Base-by-base conservation (phyloP, 129 eudicot species). In the Scalesia atractyloides region DNA sequence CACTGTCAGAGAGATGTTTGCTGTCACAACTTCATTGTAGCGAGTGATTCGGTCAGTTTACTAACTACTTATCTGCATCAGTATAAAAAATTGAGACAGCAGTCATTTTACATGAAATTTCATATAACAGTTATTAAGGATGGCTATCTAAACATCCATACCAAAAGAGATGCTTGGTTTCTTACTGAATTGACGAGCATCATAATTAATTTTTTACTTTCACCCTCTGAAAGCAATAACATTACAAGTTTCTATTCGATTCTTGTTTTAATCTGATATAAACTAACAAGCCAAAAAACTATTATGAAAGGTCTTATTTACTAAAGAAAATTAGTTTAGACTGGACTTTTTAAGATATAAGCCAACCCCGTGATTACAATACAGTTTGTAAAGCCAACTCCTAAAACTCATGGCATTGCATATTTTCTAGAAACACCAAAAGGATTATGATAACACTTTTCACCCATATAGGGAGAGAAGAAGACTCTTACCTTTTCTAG, bases 401-500 rank as follows among this genome's bases (percentile, higher is more conserved):
- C 46, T 46, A 24, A n/a, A 44, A 24, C 66, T 17, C 66, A 70
- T 54, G 58, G 43, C 18, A 36, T 43, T 22, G 68, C 26, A 56
- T 37, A 63, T 65, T 16, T 61, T 46, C 69, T 73, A 73, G 43
- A 61, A 72, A 57, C 37, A 36, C 72, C 72, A 49, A 58, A 39
- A 15, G 18, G 57, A 69, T 41, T 41, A 41, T 9, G 59, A 71
- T 39, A 50, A 51, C 9, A 64, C 30, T 46, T 44, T n/a, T 54
- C 26, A 41, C 62, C 34, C 34, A 30, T 30, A 30, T 2, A 61
- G 19, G 33, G 66, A 49, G 48, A 47, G 62, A 60, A 63, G 70
- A 62, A 17, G 10, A 72, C 17, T 24, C n/a, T 46, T 73, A 84
- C 96, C 98, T 75, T 84, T 82, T 74, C 82, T 82, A 44, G 79